Evolutionary conservation across 148 eudicot genomes (phyloP), one percentile per base, ranked within the genome.

Genomic region (Dianthus caryophyllus): DNA sequence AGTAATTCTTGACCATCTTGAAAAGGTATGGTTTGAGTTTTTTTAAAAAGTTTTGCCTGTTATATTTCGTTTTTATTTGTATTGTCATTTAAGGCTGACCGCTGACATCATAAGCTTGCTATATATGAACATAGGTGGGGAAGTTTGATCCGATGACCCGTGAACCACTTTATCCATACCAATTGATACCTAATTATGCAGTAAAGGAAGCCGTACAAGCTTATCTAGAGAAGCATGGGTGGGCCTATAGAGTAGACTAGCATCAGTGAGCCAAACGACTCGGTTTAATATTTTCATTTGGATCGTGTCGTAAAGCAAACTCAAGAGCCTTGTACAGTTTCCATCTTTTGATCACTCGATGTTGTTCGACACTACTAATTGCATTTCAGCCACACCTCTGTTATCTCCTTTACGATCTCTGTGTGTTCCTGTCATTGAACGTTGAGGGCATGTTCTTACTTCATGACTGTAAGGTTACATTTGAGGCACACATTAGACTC

Each of bases 141-240:
- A 79, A 75, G 29, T 90, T 90, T 67, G 98, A 93, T 68, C 98
- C 98, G 15, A 68, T 86, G 33, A 89, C 96, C 0, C 88, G 91
- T 25, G 87, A 85, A 65, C 75, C 79, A 33, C 88, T 93, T 22
- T 18, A 50, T 31, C 69, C 71, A 46, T 80, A 81, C 31, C 85
- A 89, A 56, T 66, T 89, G 76, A 73, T 85, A 16, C 84, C 96
- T 17, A 93, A 93, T 80, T 69, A 87, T 78, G 98, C 98, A 69
- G 65, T 93, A 65, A 93, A 87, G 79, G 91, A 83, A 82, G 96
- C 96, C 43, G 96, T 89, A 17, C 79, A 59, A 47, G 83, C 88
- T 43, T 93, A 81, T 73, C 71, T 93, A 39, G 84, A 79, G 1
- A 76, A 66, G 44, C 95, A 93, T 70, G 96, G 91, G 31, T 89